These are phyloP conservation scores for Exophiala sp. DNA, from an alignment of 2,329 filamentous ascomycete genomes.

Conservation along the genomic window DNA sequence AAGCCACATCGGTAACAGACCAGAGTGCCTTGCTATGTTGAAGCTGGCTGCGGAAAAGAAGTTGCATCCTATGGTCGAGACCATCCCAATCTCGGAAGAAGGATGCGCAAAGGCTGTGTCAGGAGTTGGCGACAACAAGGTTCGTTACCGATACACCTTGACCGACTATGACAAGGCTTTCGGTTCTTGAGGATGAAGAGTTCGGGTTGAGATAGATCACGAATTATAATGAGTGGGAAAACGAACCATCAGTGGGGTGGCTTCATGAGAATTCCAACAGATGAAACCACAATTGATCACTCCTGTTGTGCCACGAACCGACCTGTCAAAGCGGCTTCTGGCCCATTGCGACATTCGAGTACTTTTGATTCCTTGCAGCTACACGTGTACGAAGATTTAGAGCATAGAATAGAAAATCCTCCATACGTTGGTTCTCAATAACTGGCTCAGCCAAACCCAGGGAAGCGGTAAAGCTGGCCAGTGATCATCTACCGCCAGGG, in stretches of 20 bases:
- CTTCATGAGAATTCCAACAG: background rate
- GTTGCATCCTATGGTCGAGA: constrained; percentile 65
- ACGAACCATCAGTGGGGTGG: too few relatives aligned
- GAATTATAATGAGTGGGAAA: background rate
- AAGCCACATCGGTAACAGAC: constrained; percentile 67
- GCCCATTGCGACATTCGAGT: background rate
- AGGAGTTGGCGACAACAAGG: constrained; percentile 66
- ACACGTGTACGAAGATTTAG: too few relatives aligned
- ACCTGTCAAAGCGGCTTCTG: background rate
- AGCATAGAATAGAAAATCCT: too few relatives aligned
- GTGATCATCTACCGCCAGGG: too few relatives aligned
- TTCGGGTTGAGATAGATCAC: background rate
- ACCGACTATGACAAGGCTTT: constrained; percentile 65
- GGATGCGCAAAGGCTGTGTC: constrained; percentile 68
- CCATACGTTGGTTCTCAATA: too few relatives aligned
- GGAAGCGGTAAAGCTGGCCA: too few relatives aligned
- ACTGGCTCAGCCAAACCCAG: too few relatives aligned
- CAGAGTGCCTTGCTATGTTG: constrained; percentile 69
- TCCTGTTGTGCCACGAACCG: background rate
- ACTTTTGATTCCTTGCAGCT: too few relatives aligned
- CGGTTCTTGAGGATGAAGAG: constrained; percentile 35
- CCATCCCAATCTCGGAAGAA: constrained; percentile 68
- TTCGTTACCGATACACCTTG: constrained; percentile 65
- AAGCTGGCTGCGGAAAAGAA: constrained; percentile 67
- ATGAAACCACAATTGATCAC: background rate